Base-by-base conservation (phyloP, 164 flowering plant genomes). In the Liquidambar formosana region DNA sequence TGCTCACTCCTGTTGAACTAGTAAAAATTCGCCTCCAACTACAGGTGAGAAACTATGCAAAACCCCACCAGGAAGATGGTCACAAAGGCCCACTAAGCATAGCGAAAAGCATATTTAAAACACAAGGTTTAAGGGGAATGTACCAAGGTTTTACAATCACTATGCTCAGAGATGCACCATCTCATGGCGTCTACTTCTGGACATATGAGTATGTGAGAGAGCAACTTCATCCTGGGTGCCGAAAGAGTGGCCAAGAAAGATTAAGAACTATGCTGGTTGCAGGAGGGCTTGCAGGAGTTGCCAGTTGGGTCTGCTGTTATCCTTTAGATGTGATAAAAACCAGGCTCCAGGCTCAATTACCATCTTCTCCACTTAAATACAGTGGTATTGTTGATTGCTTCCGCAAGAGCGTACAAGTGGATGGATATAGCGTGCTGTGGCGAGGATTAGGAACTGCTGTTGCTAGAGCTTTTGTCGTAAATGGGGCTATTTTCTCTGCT, bases 261-360 rank as follows among this genome's bases (percentile, higher is more conserved):
- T 67, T 89, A 28, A n/a, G 53, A 16, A 87, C 96, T 1, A 93
- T 93, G 97, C 75, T 95, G 61, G 21, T 85, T 9, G 88, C 97
- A 0, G 97, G 97, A 59, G 97, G 99, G 23, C 77, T 85, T 22
- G 99, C 97, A 1, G 99, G 97, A 57, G 97, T 91, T 8, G 84
- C 96, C 1, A 95, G 97, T 72, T 89, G 97, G 97, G 73, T 89
- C 10, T 77, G 75, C 47, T 89, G 97, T 70, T 93, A 95, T 60
- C 99, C 99, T 1, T 67, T 88, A 14, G 99, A 95, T 68, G 99
- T 93, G 12, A 68, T 95, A 8, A 95, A 91, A 64, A 88, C 97
- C 33, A 76, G 94, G 59, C 71, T 91, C 10, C 98, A 93, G 23
- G 93, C 91, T 15, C 90, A 88, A 71, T 57, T 88, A 16, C 67